These are phyloP conservation scores for Penicillium antarcticum DNA, from an alignment of 495 filamentous ascomycete species.

Conservation along the genomic window DNA sequence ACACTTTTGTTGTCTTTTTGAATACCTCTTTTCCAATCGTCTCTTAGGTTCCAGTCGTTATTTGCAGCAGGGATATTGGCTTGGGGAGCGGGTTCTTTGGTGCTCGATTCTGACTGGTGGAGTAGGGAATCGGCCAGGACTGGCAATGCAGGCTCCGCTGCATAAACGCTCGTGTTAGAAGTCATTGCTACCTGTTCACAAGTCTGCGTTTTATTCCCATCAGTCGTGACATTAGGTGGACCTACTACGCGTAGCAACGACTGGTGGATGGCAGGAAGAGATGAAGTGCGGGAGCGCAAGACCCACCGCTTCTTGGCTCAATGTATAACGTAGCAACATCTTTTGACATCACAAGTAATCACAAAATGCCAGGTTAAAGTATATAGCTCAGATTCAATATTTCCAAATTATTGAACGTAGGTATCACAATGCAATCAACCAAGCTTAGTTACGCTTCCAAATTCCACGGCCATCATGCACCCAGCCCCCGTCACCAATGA, in stretches of 20 bases:
- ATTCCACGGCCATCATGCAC: constrained; percentile 20
- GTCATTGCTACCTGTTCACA: constrained; percentile 1
- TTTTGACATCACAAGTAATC: no score
- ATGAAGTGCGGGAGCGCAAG: not conserved
- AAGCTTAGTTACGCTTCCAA: not conserved
- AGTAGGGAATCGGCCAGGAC: constrained; percentile 36
- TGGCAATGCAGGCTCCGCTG: constrained; percentile 31
- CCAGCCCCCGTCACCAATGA: constrained; percentile 25
- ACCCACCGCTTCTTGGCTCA: no score
- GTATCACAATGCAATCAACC: not conserved
- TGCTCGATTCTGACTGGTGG: not conserved
- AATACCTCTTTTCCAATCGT: constrained; percentile 27
- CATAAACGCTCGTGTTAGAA: constrained; percentile 18
- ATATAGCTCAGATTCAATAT: not conserved
- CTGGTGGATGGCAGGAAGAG: not conserved
- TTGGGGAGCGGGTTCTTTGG: not conserved
- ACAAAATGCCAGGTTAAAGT: no score
- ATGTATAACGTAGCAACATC: no score
- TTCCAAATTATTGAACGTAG: not conserved
- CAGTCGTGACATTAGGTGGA: no score
- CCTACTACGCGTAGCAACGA: not conserved
- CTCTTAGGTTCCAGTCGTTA: constrained; percentile 29
- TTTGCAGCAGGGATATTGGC: not conserved
- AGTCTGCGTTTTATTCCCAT: not conserved
- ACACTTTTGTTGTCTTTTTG: constrained; percentile 8